Percentiles rank a stretch among this genome's conserved stretches.
Conservation (phyloP, 1,139 yeast species). For the Yamadazyma membranifaciens region DNA sequence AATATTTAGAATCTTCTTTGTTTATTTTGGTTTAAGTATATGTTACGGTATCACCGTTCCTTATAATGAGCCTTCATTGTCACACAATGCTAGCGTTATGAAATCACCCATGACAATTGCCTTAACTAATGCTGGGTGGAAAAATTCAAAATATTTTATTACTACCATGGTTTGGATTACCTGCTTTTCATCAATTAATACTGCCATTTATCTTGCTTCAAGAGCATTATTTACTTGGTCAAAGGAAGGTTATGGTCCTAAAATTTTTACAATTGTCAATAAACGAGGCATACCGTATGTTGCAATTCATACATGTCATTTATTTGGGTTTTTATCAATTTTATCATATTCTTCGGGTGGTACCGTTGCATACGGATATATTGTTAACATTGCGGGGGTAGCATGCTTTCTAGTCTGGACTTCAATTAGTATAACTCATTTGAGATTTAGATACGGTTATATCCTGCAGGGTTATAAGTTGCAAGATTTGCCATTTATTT, state of each 20-base stretch:
- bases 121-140: conserved; percentile 48
- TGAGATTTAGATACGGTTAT: conserved; percentile 39
- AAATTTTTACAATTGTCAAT: conserved; percentile 31
- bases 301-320: conserved; percentile 36
- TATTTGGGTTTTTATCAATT: conserved; percentile 35
- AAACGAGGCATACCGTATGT: conserved; percentile 38
- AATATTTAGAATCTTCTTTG: conserved; percentile 32
- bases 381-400: conserved; percentile 41
- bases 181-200: conserved; percentile 42
- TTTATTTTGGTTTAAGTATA: conserved; percentile 41
- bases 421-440: conserved; percentile 35
- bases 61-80: conserved; percentile 34
- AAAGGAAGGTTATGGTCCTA: conserved; percentile 39
- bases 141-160: conserved; percentile 40
- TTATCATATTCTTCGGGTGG: conserved; percentile 28
- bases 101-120: conserved; percentile 67
- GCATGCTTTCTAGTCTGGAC: conserved; percentile 44
- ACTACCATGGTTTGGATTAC: conserved; percentile 42
- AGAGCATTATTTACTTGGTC: conserved; percentile 39
- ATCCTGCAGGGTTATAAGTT: conserved; percentile 30
- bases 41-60: conserved; percentile 40
- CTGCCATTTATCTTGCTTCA: conserved; percentile 42
- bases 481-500: conserved; percentile 27
- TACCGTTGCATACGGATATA: conserved; percentile 41
- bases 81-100: conserved; percentile 33